phyloP scores from a whole-genome alignment of 345 rosid species.

The Garcia nutans region DNA sequence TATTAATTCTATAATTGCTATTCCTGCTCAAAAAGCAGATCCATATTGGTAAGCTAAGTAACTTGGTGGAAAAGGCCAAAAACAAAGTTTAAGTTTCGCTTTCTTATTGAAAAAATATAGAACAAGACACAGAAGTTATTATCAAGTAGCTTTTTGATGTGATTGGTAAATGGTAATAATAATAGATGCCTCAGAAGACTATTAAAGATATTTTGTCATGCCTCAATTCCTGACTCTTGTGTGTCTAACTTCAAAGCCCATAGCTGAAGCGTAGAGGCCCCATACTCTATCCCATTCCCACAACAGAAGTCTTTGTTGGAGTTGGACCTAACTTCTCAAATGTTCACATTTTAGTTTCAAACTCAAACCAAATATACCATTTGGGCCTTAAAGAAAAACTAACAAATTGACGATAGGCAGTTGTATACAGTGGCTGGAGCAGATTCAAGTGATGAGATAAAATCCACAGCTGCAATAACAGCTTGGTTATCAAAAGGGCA shows the following conservation, averaged over 20 bases:
- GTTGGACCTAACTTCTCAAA: background rate
- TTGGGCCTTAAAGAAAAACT: background rate
- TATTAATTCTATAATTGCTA: background rate
- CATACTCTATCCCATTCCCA: background rate
- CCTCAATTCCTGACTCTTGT: background rate
- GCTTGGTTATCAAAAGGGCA: conserved; percentile 60
- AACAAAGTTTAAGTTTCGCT: background rate
- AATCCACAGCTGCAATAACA: conserved; percentile 49
- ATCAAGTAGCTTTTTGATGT: background rate
- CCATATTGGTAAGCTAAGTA: too few relatives aligned
- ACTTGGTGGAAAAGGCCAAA: background rate
- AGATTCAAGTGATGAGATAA: conserved; percentile 61
- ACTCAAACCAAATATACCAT: background rate
- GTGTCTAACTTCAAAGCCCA: too few relatives aligned
- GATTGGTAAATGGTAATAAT: background rate
- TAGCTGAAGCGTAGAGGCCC: background rate
- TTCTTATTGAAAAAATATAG: background rate
- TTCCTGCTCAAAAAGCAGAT: background rate
- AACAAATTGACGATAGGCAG: conserved; percentile 28
- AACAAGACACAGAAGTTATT: background rate
- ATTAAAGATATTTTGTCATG: background rate
- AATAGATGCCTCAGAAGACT: too few relatives aligned
- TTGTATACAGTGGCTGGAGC: conserved; percentile 70
- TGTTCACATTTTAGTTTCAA: background rate
- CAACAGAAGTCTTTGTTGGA: background rate